Evolutionary conservation across 176 grass and related monocot genomes (phyloP), one percentile per base, ranked within the genome.

Genomic region (Hsuehochloa calcarea): DNA sequence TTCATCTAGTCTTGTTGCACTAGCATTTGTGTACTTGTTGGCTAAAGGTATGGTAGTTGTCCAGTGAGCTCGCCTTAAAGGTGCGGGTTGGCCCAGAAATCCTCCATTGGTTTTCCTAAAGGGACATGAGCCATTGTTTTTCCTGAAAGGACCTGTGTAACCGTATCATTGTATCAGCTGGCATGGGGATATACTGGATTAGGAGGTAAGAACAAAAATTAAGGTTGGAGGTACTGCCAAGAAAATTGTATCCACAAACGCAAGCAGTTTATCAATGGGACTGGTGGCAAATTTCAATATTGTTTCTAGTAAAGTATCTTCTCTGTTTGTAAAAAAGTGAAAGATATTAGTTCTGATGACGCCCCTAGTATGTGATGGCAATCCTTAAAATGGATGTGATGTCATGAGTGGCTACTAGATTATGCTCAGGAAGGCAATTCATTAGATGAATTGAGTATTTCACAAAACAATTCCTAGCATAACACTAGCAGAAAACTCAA

Each of bases 21-120:
- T 80, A 74, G 82, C 50, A 89, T 81, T 80, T 60, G 65, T 15
- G 27, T 61, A 59, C 10, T 78, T 78, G 20, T 75, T 80, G 40
- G 50, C 39, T 89, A 78, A 70, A 56, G 22, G 72, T 22, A 19
- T 0, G 29, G 49, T 25, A 35, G 3, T 43, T 0, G 17, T 77
- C 41, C 19, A 27, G 5, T 80, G 87, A 63, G n/a, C 59, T 69
- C 81, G 39, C 47, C 16, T 72, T 75, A 45, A 80, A 72, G 43
- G 15, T 74, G 39, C 20, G 1, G 40, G 8, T 52, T 74, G 22
- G 5, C 44, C 14, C 0, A 34, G 0, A 63, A 71, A 51, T 47
- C 12, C 7, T 63, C 4, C 19, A 19, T 65, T 64, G 43, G 25
- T 50, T 84, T 73, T 47, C 38, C 39, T 39, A 34, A 72, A 61